Evolutionary conservation across 2,329 filamentous ascomycete species (phyloP), one percentile per base, ranked within the genome.

Genomic region (Claviceps sorghi): DNA sequence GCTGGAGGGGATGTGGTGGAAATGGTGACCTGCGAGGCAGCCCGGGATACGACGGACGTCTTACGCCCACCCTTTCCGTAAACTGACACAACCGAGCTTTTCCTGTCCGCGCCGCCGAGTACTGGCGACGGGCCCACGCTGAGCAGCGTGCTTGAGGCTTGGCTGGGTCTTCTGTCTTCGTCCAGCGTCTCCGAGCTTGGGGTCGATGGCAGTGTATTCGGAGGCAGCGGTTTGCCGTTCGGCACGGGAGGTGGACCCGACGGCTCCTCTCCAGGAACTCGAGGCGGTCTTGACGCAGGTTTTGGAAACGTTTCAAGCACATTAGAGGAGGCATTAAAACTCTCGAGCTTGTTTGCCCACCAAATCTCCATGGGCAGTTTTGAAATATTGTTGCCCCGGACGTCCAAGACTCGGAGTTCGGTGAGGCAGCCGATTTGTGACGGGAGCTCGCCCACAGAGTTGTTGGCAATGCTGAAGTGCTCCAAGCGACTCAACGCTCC

Each of bases 301-400:
- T 95, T 96, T 1, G 93, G 93, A 63, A 98, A 97, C 42, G 80
- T 82, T 49, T 90, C 85, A 21, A 98, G 75, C 7, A 97, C 84
- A 60, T 98, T 98, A 11, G 93, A 96, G 0, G 91, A 97, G 13
- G 95, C 83, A 60, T 98, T 98, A 54, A 98, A 77, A 0, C 85
- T 91, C 67, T 97, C 90, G 52, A 98, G 70, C 63, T 85, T 89
- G 60, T 84, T 84, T 50, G 91, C 91, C 75, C 88, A 91, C 93
- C 93, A 98, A n/a, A 98, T 77, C 63, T 98, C 93, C 63, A 87
- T 81, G 2, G 93, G 93, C 34, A 98, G 73, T 61, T 84, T 85
- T 58, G 84, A 85, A 53, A 98, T 78, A 62, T 97, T 98, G 71
- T 97, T 98, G 63, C 93, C 88, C 57, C 91, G 80, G 19, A 97